A percentile compares a stretch with the other conserved stretches of the same genome.
phyloP scores from a whole-genome alignment of 192 early-diverging fungal species.

The Chytriomyces hyalinus region DNA sequence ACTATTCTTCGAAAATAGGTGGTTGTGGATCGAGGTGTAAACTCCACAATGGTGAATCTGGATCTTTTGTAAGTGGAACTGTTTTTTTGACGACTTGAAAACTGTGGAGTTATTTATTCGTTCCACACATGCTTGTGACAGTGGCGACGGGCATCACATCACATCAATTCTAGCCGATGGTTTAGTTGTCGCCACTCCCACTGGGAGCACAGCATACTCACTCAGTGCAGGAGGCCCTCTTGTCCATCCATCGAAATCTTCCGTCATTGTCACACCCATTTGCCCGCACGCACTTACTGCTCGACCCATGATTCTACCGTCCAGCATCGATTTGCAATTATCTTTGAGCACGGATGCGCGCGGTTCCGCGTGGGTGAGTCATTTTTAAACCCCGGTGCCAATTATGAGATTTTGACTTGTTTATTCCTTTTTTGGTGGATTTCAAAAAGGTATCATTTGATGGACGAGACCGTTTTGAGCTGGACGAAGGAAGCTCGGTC shows the following conservation, averaged over 20 bases:
- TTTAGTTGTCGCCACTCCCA: constrained; percentile 91
- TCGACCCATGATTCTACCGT: constrained; percentile 95
- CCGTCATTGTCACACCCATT: constrained; percentile 75
- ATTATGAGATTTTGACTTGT: not conserved
- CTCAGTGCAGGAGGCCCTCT: constrained; percentile 86
- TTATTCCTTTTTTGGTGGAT: not conserved
- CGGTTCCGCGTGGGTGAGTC: constrained; percentile 86
- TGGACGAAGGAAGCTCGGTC: constrained; percentile 85
- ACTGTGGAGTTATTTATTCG: not conserved
- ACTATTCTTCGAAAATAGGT: constrained; percentile 37
- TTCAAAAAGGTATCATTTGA: constrained; percentile 72
- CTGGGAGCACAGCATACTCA: constrained; percentile 71
- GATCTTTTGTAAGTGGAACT: constrained; percentile 66
- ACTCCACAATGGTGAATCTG: constrained; percentile 45
- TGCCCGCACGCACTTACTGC: constrained; percentile 91
- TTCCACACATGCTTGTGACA: not conserved
- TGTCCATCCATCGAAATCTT: constrained; percentile 83
- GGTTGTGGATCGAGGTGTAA: constrained; percentile 78
- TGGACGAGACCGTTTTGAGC: constrained; percentile 88
- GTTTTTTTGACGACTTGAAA: constrained; percentile 54
- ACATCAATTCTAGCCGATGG: constrained; percentile 98
- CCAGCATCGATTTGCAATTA: constrained; percentile 87
- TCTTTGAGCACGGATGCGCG: constrained; percentile 77
- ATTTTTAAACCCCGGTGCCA: too few species aligned
- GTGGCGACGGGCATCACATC: constrained; percentile 83